These are phyloP conservation scores for Discostella pseudostelligera DNA, from an alignment of 108 stramenopile species.

Conservation along the genomic window DNA sequence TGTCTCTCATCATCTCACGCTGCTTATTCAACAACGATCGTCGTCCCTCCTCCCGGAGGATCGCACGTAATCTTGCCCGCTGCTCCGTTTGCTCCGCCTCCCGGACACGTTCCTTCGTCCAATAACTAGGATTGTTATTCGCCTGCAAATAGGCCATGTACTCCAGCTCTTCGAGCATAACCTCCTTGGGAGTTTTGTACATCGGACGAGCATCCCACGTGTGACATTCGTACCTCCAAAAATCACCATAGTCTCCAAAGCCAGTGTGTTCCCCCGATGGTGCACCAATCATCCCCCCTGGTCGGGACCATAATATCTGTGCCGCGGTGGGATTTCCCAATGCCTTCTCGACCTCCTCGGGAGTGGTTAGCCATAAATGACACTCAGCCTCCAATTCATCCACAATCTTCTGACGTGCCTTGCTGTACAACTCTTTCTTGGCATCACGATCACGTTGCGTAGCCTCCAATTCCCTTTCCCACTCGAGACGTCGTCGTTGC, in stretches of 20 bases:
- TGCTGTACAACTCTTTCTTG: conserved; percentile 47
- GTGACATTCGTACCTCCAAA: conserved; percentile 81
- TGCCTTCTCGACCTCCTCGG: conserved; percentile 81
- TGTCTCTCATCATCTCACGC: conserved; percentile 58
- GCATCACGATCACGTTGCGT: conserved; percentile 58
- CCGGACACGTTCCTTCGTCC: conserved; percentile 68
- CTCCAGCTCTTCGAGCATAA: conserved; percentile 62
- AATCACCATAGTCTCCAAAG: conserved; percentile 69
- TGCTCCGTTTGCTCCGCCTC: conserved; percentile 53
- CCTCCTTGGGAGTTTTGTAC: conserved; percentile 62
- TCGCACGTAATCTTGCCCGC: conserved; percentile 74
- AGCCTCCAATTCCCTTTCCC: conserved; percentile 60
- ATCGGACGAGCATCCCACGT: conserved; percentile 69
- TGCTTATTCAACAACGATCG: conserved; percentile 66
- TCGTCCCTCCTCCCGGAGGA: conserved; percentile 66
- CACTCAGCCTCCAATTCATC: conserved; percentile 79
- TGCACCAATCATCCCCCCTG: conserved; percentile 67
- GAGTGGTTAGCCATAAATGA: conserved; percentile 72
- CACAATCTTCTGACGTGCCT: conserved; percentile 65
- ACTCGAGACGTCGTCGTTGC: conserved; percentile 50
- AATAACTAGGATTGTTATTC: conserved; percentile 63
- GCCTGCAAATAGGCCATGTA: conserved; percentile 64
- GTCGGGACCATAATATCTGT: conserved; percentile 71
- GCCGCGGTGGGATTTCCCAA: conserved; percentile 58
- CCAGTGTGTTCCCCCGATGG: conserved; percentile 49